These are phyloP conservation scores for Prunus dulcis DNA, from an alignment of 306 rosid genomes.

Conservation along the genomic window DNA sequence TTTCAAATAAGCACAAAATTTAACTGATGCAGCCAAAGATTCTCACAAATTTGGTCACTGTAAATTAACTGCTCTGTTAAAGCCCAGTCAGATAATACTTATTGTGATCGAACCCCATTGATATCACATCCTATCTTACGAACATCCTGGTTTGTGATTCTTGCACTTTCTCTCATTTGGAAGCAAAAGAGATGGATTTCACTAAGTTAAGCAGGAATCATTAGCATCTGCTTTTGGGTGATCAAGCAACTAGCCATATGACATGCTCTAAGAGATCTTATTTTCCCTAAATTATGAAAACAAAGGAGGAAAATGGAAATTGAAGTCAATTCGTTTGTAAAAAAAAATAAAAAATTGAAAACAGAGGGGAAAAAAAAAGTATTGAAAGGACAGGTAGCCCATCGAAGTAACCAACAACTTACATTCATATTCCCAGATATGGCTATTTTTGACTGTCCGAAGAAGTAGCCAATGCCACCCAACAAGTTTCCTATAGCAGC, in stretches of 20 bases:
- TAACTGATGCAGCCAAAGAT: background rate
- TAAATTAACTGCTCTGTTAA: background rate
- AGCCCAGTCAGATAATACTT: background rate
- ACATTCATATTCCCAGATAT: constrained; percentile 48
- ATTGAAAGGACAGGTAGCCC: background rate
- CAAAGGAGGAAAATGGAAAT: background rate
- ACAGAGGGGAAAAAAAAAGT: background rate
- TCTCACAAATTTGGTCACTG: background rate
- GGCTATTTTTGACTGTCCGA: constrained; percentile 85
- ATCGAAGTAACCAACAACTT: constrained; percentile 29
- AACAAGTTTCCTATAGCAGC: constrained; percentile 82
- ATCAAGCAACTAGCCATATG: background rate
- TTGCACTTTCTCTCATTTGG: background rate
- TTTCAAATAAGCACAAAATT: background rate
- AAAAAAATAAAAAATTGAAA: constrained; percentile 1
- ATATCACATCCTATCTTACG: background rate
- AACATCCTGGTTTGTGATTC: background rate
- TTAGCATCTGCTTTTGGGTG: background rate
- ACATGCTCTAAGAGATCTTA: background rate
- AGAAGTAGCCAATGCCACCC: constrained; percentile 97
- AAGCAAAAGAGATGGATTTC: background rate
- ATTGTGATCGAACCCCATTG: background rate
- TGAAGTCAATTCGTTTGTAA: background rate
- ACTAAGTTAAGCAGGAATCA: background rate
- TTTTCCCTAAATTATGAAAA: constrained; percentile 2